Evolutionary conservation across 192 early-diverging fungal species (phyloP), one percentile per base, ranked within the genome.

Genomic region (Thamnidium elegans): DNA sequence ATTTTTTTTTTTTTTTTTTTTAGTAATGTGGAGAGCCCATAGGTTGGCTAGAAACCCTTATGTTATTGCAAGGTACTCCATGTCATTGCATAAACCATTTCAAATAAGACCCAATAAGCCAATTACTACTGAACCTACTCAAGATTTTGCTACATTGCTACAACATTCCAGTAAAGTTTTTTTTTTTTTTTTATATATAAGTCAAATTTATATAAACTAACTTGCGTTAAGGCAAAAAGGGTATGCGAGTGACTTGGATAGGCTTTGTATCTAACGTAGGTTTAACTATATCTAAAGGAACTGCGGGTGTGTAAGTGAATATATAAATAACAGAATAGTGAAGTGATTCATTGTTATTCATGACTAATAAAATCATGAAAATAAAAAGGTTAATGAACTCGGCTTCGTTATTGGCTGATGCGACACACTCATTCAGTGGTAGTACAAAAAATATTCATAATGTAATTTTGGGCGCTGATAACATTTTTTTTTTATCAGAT

Each of bases 371-470:
- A 32, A 23, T 23, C 7, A 26, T 32, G 17, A 56, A 56, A 51
- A 36, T 17, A 36, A 66, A 62, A 15, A 79, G 79, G 77, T 20
- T 77, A 7, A 81, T 85, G 77, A 89, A 91, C 71, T 89, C 87
- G n/a, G 87, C 90, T 4, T 84, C 89, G 5, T 71, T 94, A 43
- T 44, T 94, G 20, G 92, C 92, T 0, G 92, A 94, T 60, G 92
- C 89, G 0, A 83, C 82, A 4, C 92, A 93, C 74, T 92, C 90
- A 26, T 55, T 93, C 31, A 88, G 64, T 68, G 81, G 86, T 86
- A 72, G 43, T 59, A 17, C 15, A 48, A 48, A 5, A 10, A 10
- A 48, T 17, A 48, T 3, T 17, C 4, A 48, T 15, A 48, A 48
- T 3, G 11, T 47, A 14, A 17, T 15, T 2, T 48, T 19, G 44